A percentile compares a stretch with the other conserved stretches of the same genome.
These are phyloP conservation scores for Umbilicaria muhlenbergii DNA, from an alignment of 495 filamentous ascomycete species.

Conservation along the genomic window DNA sequence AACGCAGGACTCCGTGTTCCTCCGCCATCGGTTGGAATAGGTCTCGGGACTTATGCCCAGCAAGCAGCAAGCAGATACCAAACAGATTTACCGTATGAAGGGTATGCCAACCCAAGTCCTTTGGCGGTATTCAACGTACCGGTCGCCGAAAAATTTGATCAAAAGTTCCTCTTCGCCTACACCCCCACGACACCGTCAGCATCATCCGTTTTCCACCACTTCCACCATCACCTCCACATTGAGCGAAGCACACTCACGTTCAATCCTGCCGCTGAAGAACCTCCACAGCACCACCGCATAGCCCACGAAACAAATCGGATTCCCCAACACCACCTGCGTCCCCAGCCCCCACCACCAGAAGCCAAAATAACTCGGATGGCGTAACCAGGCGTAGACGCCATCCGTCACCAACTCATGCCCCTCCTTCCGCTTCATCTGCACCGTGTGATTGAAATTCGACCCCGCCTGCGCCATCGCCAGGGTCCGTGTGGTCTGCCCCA, in stretches of 20 bases:
- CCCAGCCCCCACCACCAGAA: conserved; percentile 98
- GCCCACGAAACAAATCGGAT: conserved; percentile 55
- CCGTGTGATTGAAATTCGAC: conserved; percentile 79
- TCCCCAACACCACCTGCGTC: conserved; percentile 80
- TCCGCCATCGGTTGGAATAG: too few relatives aligned
- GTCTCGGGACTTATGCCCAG: not conserved
- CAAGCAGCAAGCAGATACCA: not conserved
- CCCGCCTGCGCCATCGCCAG: conserved; percentile 81
- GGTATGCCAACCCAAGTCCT: conserved; percentile 63
- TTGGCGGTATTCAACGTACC: conserved; percentile 61
- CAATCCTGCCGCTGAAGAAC: conserved; percentile 65
- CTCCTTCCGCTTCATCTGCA: conserved; percentile 48
- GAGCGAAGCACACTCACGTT: conserved; percentile 30
- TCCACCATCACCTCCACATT: not conserved
- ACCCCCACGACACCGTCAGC: not conserved
- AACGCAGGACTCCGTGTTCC: too few relatives aligned
- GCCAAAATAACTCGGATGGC: conserved; percentile 91
- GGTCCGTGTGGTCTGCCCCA: conserved; percentile 60
- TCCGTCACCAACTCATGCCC: conserved; percentile 64
- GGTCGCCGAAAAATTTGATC: conserved; percentile 65
- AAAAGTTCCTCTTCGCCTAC: conserved; percentile 64
- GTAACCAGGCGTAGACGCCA: conserved; percentile 46
- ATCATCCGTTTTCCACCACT: not conserved
- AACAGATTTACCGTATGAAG: conserved; percentile 29
- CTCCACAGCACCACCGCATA: conserved; percentile 66